A percentile compares a stretch with the other conserved stretches of the same genome.
Evolutionary conservation across 2,329 filamentous ascomycete species (phyloP).

Genomic region (Fusarium sp.): DNA sequence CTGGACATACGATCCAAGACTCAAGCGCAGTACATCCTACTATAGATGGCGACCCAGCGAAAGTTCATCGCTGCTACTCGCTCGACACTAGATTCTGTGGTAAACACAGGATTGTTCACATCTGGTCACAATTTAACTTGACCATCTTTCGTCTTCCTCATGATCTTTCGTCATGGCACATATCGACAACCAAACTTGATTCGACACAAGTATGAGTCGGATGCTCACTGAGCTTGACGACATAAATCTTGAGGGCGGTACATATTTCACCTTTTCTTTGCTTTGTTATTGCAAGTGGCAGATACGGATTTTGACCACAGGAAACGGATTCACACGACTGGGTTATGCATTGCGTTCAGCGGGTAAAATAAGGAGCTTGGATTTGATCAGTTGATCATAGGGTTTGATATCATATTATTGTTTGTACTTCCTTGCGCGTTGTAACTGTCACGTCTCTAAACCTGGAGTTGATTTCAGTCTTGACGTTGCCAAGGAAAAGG

Average conservation of each 20-base stretch:
- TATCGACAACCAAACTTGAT: constrained; percentile 1
- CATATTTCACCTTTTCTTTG: constrained; percentile 42
- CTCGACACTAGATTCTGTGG: constrained; percentile 30
- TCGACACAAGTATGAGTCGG: neutral
- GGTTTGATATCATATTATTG: constrained; percentile 38
- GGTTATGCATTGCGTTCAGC: constrained; percentile 54
- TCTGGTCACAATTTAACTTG: constrained; percentile 7
- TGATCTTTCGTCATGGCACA: constrained; percentile 1
- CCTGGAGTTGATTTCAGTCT: neutral
- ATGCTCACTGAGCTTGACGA: constrained; percentile 9
- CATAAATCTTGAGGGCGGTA: constrained; percentile 46
- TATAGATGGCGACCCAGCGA: constrained; percentile 23
- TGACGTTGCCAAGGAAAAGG: neutral
- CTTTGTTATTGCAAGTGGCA: constrained; percentile 40
- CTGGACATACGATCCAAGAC: neutral
- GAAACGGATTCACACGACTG: constrained; percentile 49
- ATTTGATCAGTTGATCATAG: constrained; percentile 39
- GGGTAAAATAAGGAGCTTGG: constrained; percentile 47
- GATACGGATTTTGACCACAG: constrained; percentile 34
- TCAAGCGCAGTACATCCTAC: constrained; percentile 10
- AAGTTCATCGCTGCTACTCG: constrained; percentile 14
- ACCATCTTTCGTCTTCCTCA: constrained; percentile 15
- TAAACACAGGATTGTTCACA: constrained; percentile 13
- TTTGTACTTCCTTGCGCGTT: constrained; percentile 8
- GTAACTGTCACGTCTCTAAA: neutral